Evolutionary conservation across 345 rosid genomes (phyloP), one percentile per base, ranked within the genome.

Genomic region (Lepidium sativum): DNA sequence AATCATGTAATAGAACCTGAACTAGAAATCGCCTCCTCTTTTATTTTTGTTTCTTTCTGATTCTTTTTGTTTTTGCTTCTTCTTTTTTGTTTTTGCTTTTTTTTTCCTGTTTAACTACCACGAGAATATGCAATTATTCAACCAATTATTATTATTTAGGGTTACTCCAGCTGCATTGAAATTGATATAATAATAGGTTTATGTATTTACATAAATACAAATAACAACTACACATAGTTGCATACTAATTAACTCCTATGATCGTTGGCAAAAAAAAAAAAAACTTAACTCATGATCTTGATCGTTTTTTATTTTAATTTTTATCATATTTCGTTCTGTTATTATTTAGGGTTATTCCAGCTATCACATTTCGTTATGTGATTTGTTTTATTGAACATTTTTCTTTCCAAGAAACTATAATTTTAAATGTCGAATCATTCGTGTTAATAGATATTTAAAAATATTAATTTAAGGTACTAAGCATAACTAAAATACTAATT

Each of bases 1-100:
- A 53, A 72, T 65, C 60, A 31, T 49, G 43, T 58, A 63, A 48
- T 71, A 57, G 27, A 64, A 57, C 76, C 76, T 49, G 70, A 65
- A 65, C 76, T 25, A 72, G 76, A 44, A 71, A 72, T 50, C 42
- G 66, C 76, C 76, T 57, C 6, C 40, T 54, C 66, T 25, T 25
- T 23, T 23, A 14, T 50, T 33, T 65, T 72, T 72, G 65, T 57
- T 65, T 72, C 66, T 33, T 56, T 72, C 12, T 43, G 16, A 6
- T 55, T 39, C 13, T 40, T 40, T 55, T 21, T 40, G 45, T 71
- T 35, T 62, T 47, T n/a, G 48, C 56, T 7, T 42, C 33, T 1
- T 13, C n/a, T 43, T 21, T 1, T 6, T 14, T 13, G 5, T 38
- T 70, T 23, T 4, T 6, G 1, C 2, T 20, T 20, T 20, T 1